Percentiles rank a stretch among this genome's conserved stretches.
phyloP scores from a whole-genome alignment of 768 basidiomycete genomes.

The Tremella mesenterica region DNA sequence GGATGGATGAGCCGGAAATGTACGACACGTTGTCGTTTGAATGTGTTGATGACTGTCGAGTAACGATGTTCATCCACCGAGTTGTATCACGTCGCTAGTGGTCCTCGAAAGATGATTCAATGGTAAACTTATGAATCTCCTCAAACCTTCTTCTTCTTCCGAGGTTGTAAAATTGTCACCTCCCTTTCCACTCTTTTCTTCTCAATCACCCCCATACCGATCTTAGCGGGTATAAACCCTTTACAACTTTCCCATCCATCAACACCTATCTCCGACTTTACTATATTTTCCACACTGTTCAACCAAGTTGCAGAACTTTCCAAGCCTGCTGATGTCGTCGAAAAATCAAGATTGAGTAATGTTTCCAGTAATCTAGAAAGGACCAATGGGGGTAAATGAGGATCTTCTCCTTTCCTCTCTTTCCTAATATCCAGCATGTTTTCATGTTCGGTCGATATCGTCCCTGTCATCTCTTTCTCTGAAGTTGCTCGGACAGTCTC shows the following conservation, averaged over 20 bases:
- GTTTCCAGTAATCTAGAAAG: slow-evolving; percentile 62
- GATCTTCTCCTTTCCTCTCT: neutral
- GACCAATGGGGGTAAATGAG: slow-evolving; percentile 56
- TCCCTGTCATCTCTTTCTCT: no score
- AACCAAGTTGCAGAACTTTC: slow-evolving; percentile 66
- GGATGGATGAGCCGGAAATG: no score
- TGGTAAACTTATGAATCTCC: no score
- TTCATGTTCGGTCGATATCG: neutral
- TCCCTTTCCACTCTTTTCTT: slow-evolving; percentile 14
- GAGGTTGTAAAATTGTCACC: slow-evolving; percentile 34
- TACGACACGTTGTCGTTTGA: no score
- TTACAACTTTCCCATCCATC: slow-evolving; percentile 18
- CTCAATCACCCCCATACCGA: neutral
- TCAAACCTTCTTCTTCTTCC: slow-evolving; percentile 38
- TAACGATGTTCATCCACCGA: neutral
- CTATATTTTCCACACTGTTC: slow-evolving; percentile 38
- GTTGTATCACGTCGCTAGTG: neutral
- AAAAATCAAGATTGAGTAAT: slow-evolving; percentile 71
- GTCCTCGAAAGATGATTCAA: neutral
- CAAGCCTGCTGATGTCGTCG: slow-evolving; percentile 55
- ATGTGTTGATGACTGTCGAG: no score
- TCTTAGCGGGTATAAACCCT: slow-evolving; percentile 12
- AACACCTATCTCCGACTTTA: slow-evolving; percentile 26
- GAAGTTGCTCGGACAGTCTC: no score
- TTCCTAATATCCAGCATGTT: no score